Percentiles rank a stretch among this genome's conserved stretches.
These are phyloP conservation scores for Trichosporon sp. DNA, from an alignment of 1,284 basidiomycete species.

Conservation along the genomic window DNA sequence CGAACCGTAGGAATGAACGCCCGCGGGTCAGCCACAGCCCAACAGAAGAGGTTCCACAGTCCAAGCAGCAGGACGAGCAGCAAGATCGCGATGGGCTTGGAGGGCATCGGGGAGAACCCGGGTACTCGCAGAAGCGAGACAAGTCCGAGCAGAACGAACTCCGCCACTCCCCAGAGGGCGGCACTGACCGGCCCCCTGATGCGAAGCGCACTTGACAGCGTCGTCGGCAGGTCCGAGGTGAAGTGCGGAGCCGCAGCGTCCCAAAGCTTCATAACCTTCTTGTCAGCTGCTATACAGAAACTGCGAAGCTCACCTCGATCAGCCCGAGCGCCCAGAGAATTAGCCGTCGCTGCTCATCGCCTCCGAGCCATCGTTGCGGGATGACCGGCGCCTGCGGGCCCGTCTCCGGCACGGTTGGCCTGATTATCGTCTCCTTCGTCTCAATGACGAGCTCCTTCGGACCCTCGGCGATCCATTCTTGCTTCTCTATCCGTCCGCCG, in stretches of 20 bases:
- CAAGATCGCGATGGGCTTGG: slow-evolving; percentile 12
- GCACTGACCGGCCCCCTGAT: slow-evolving; percentile 29
- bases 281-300: not conserved
- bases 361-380: slow-evolving; percentile 35
- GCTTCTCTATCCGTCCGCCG: not conserved
- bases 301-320: slow-evolving; percentile 28
- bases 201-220: slow-evolving; percentile 25
- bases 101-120: slow-evolving; percentile 28
- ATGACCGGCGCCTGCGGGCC: slow-evolving; percentile 28
- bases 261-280: slow-evolving; percentile 41
- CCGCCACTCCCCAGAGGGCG: slow-evolving; percentile 27
- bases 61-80: slow-evolving; percentile 18
- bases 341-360: slow-evolving; percentile 40
- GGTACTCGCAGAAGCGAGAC: slow-evolving; percentile 37
- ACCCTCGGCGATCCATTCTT: not conserved
- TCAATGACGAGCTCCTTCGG: not conserved
- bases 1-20: slow-evolving; percentile 27
- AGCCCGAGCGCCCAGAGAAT: slow-evolving; percentile 36
- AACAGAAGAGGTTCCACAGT: slow-evolving; percentile 31
- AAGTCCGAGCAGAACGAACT: slow-evolving; percentile 21
- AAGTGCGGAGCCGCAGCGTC: slow-evolving; percentile 39
- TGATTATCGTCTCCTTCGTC: not conserved
- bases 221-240: slow-evolving; percentile 27
- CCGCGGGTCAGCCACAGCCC: slow-evolving; percentile 32
- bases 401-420: not conserved